These are phyloP conservation scores for Piromyces finnis DNA, from an alignment of 192 early-diverging fungal genomes.

Conservation along the genomic window DNA sequence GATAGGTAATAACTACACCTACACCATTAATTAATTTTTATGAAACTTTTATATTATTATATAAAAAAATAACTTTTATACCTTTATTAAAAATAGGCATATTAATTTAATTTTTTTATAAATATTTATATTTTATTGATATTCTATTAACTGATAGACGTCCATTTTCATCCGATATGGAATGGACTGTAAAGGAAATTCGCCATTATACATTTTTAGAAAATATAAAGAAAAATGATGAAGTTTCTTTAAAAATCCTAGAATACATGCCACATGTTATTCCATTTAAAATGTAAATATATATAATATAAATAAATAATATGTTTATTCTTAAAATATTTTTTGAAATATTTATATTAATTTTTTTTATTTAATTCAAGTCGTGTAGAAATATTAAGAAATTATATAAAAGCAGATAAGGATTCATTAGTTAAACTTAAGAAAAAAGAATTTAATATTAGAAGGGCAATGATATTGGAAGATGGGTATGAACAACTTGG, in stretches of 20 bases:
- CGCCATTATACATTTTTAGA: not conserved
- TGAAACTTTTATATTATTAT: too few relatives aligned
- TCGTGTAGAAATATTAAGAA: not conserved
- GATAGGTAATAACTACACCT: not conserved
- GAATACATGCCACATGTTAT: not conserved
- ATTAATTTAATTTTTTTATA: too few relatives aligned
- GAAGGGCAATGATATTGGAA: constrained; percentile 7
- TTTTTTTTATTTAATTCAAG: not conserved
- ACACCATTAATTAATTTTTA: too few relatives aligned
- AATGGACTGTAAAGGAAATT: not conserved
- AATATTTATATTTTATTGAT: too few relatives aligned
- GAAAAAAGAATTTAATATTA: not conserved
- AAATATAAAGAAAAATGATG: not conserved
- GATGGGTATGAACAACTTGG: constrained; percentile 15
- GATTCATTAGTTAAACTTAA: not conserved
- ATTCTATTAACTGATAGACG: not conserved
- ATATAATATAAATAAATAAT: too few relatives aligned
- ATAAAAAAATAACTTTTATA: too few relatives aligned
- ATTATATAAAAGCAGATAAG: not conserved
- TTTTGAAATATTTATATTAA: too few relatives aligned
- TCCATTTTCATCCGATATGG: not conserved
- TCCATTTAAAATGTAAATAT: not conserved
- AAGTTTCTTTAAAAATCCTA: not conserved
- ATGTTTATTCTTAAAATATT: too few relatives aligned
- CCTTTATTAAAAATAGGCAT: too few relatives aligned